Evolutionary conservation across 371 early-diverging fungal genomes (phyloP).

Genomic region (Actinomortierella wolfii): DNA sequence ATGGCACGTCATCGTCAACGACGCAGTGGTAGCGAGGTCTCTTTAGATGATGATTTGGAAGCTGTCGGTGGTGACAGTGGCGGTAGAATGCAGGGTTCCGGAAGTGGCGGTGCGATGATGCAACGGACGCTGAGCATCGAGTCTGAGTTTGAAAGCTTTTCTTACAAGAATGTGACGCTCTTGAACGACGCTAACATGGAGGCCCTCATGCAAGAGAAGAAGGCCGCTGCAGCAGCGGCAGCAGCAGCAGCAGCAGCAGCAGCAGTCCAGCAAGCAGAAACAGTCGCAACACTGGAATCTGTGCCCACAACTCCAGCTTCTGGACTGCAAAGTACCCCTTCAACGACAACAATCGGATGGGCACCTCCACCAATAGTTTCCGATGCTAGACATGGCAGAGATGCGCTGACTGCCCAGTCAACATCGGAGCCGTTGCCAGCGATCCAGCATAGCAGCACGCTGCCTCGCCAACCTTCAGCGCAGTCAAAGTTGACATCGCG

Average conservation of each 20-base stretch:
- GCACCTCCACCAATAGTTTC: neutral
- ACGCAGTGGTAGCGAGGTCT: neutral
- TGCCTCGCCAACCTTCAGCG: neutral
- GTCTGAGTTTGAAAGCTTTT: constrained; percentile 59
- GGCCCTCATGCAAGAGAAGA: constrained; percentile 33
- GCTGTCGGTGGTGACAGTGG: too few species aligned
- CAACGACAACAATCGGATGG: neutral
- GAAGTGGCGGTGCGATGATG: constrained; percentile 13
- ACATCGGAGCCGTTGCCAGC: neutral
- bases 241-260: constrained; percentile 1
- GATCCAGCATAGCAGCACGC: neutral
- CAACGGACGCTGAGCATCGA: constrained; percentile 48
- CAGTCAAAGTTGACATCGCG: neutral
- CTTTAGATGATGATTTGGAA: constrained; percentile 13
- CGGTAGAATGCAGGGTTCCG: neutral
- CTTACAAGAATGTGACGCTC: constrained; percentile 58
- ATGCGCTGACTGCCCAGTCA: neutral
- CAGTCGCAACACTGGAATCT: neutral
- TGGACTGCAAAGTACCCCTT: neutral
- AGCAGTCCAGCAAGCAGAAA: neutral
- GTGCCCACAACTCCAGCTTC: constrained; percentile 3
- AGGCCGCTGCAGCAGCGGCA: constrained; percentile 8
- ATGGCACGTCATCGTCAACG: constrained; percentile 7
- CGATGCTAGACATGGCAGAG: neutral
- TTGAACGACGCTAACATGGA: constrained; percentile 48